These are phyloP conservation scores for Bruguiera hainesii DNA, from an alignment of 441 rosid species.

Conservation along the genomic window DNA sequence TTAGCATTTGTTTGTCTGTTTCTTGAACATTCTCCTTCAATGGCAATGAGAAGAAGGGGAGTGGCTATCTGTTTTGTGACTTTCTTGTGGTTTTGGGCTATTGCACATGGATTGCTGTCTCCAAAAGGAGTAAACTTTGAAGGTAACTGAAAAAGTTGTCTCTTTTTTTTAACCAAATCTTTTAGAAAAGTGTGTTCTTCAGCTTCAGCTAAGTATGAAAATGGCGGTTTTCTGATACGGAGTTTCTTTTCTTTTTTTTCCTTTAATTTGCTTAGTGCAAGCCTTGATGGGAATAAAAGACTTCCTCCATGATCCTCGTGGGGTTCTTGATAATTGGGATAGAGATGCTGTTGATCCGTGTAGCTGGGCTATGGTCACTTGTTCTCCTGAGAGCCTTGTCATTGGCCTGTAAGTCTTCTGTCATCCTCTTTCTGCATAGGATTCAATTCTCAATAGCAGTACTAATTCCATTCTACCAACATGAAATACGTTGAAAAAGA, in stretches of 20 bases:
- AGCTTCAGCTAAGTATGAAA: conserved; percentile 4
- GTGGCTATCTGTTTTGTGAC: conserved; percentile 28
- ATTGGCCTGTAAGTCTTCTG: conserved; percentile 80
- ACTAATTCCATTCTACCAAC: background rate
- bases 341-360: conserved; percentile 98
- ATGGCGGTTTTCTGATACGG: background rate
- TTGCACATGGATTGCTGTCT: conserved; percentile 69
- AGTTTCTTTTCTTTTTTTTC: conserved; percentile 15
- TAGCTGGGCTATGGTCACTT: conserved; percentile 98
- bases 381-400: conserved; percentile 85
- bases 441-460: background rate
- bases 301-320: conserved; percentile 80
- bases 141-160: conserved; percentile 44
- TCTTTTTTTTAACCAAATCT: conserved; percentile 9
- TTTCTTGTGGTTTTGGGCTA: conserved; percentile 47
- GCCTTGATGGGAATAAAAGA: conserved; percentile 85
- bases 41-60: conserved; percentile 35
- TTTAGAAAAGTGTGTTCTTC: conserved; percentile 6
- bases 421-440: background rate
- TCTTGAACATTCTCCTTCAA: conserved; percentile 35
- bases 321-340: conserved; percentile 98
- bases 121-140: conserved; percentile 96
- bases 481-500: conserved; percentile 1
- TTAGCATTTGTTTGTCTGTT: conserved; percentile 28
- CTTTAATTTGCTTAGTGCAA: conserved; percentile 51